Evolutionary conservation across 2,329 filamentous ascomycete genomes (phyloP).

Genomic region (Thielaviopsis euricoi): DNA sequence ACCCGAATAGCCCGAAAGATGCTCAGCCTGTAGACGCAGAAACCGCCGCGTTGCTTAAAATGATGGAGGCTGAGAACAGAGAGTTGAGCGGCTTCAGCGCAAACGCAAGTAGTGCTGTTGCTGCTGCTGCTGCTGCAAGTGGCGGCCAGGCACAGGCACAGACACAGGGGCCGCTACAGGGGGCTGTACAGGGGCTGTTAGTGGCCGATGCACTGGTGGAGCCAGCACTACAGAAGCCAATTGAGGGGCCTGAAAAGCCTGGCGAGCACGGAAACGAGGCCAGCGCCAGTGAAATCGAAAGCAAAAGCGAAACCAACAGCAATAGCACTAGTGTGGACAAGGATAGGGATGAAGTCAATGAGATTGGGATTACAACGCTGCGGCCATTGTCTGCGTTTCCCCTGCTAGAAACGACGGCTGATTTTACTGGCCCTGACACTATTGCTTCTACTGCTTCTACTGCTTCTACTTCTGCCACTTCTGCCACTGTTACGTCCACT

Average conservation of each 20-base stretch:
- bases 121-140: too few relatives aligned
- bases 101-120: too few relatives aligned
- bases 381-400: background rate
- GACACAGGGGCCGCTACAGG: background rate
- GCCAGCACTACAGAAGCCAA: background rate
- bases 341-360: background rate
- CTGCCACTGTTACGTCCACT: background rate
- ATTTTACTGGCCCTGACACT: background rate
- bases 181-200: background rate
- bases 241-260: background rate
- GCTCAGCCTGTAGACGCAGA: background rate
- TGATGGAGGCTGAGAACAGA: background rate
- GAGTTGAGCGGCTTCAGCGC: background rate
- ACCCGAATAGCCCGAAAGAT: too few relatives aligned
- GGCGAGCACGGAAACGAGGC: background rate
- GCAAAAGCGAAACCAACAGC: too few relatives aligned
- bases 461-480: constrained; percentile 13
- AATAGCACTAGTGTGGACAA: background rate
- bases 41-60: background rate
- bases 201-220: background rate
- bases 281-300: background rate
- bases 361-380: background rate
- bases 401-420: background rate
- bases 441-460: background rate
- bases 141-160: too few relatives aligned